phyloP scores from a whole-genome alignment of 108 stramenopile species.

The Skeletonema marinoi region DNA sequence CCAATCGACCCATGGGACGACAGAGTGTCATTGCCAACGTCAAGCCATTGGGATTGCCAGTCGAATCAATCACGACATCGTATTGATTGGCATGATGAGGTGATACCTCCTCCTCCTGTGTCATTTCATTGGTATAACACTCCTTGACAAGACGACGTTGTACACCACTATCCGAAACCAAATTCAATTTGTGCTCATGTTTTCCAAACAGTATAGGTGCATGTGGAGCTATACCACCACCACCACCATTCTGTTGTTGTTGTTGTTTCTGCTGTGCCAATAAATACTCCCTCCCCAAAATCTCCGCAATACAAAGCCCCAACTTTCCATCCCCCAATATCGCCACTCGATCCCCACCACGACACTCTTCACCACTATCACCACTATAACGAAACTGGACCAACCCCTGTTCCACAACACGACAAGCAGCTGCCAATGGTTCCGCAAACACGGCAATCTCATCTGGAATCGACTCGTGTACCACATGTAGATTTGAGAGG shows the following conservation, averaged over 20 bases:
- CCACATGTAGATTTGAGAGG: conserved; percentile 64
- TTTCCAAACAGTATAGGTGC: conserved; percentile 70
- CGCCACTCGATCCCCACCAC: conserved; percentile 57
- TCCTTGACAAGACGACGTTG: conserved; percentile 43
- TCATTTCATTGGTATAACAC: conserved; percentile 34
- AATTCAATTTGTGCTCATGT: conserved; percentile 67
- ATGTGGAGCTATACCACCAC: neutral
- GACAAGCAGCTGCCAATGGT: conserved; percentile 82
- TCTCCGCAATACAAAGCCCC: conserved; percentile 77
- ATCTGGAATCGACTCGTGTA: conserved; percentile 53
- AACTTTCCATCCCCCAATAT: conserved; percentile 84
- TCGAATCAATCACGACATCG: conserved; percentile 83
- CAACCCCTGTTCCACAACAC: conserved; percentile 73
- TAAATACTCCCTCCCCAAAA: conserved; percentile 64
- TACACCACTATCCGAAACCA: conserved; percentile 59
- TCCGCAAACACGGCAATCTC: conserved; percentile 77
- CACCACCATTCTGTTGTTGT: neutral
- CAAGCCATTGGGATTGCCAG: conserved; percentile 72
- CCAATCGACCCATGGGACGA: conserved; percentile 73
- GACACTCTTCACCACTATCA: neutral
- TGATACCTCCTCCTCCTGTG: conserved; percentile 43
- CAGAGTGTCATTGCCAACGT: conserved; percentile 57
- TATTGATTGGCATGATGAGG: conserved; percentile 39
- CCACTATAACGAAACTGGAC: conserved; percentile 33
- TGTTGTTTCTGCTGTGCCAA: neutral